phyloP scores from a whole-genome alignment of 2,329 filamentous ascomycete genomes.

The Pseudofabraea citricarpa region DNA sequence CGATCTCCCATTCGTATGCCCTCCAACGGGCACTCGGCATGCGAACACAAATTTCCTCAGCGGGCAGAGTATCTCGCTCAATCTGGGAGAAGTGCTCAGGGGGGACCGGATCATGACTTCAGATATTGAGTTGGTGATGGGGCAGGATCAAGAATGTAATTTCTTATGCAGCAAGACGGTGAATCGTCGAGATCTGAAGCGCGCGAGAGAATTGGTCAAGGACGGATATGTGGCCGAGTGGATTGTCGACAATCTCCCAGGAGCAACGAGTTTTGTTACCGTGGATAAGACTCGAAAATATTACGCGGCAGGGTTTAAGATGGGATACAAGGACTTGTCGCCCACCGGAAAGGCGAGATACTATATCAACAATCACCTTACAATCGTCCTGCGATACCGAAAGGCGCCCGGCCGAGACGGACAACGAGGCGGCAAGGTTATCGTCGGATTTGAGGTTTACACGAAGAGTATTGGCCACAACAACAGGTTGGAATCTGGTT shows the following conservation, averaged over 20 bases:
- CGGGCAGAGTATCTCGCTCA: slow-evolving; percentile 74
- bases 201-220: slow-evolving; percentile 66
- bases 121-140: slow-evolving; percentile 77
- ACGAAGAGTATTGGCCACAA: slow-evolving; percentile 71
- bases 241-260: slow-evolving; percentile 89
- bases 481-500: slow-evolving; percentile 57
- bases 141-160: slow-evolving; percentile 66
- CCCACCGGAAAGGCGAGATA: slow-evolving; percentile 57
- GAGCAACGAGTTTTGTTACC: slow-evolving; percentile 83
- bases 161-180: slow-evolving; percentile 68
- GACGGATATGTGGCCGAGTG: slow-evolving; percentile 85
- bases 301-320: slow-evolving; percentile 85
- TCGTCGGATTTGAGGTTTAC: slow-evolving; percentile 88
- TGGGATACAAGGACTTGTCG: slow-evolving; percentile 70
- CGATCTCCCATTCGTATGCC: slow-evolving; percentile 82
- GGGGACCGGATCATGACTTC: slow-evolving; percentile 82
- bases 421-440: slow-evolving; percentile 67
- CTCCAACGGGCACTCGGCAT: slow-evolving; percentile 63
- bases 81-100: slow-evolving; percentile 81
- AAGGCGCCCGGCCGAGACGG: slow-evolving; percentile 65
- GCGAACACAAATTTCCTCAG: slow-evolving; percentile 65
- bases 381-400: slow-evolving; percentile 75
- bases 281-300: slow-evolving; percentile 82
- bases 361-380: slow-evolving; percentile 85
- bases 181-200: slow-evolving; percentile 57